Percentiles rank a stretch among this genome's conserved stretches.
Evolutionary conservation across 768 basidiomycete genomes (phyloP).

Genomic region (Clitopilus hobsonii): DNA sequence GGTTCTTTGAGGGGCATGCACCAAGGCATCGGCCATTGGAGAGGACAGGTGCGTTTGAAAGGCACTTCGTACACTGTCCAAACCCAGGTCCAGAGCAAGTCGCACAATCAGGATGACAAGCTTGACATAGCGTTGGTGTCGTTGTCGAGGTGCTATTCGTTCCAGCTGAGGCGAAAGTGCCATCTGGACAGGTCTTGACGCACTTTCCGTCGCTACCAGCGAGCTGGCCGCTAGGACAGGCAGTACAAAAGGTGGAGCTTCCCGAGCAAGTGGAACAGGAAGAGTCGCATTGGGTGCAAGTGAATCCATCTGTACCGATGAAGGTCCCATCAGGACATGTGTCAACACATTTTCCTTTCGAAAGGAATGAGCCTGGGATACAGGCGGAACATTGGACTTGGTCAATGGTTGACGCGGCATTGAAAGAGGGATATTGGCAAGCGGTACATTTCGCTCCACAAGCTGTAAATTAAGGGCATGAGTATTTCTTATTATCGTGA

Average conservation of each 20-base stretch:
- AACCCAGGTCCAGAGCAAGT: slow-evolving; percentile 78
- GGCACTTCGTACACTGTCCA: slow-evolving; percentile 75
- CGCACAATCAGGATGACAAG: slow-evolving; percentile 85
- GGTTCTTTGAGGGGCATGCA: slow-evolving; percentile 58
- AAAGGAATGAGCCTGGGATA: slow-evolving; percentile 72
- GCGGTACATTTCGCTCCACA: slow-evolving; percentile 80
- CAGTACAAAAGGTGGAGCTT: slow-evolving; percentile 64
- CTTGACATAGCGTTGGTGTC: slow-evolving; percentile 42
- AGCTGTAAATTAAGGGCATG: slow-evolving; percentile 33
- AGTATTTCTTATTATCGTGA: background rate
- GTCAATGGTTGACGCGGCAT: slow-evolving; percentile 53
- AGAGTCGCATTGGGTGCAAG: slow-evolving; percentile 68
- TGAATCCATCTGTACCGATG: slow-evolving; percentile 65
- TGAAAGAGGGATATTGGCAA: slow-evolving; percentile 68
- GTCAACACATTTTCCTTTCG: slow-evolving; percentile 61
- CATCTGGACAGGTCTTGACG: slow-evolving; percentile 68
- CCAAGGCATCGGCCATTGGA: slow-evolving; percentile 64
- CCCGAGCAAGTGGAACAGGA: slow-evolving; percentile 71
- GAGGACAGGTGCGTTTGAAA: slow-evolving; percentile 63
- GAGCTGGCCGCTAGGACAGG: slow-evolving; percentile 62
- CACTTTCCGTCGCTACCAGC: slow-evolving; percentile 68
- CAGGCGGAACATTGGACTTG: slow-evolving; percentile 75
- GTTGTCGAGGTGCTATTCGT: slow-evolving; percentile 4
- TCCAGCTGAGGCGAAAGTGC: slow-evolving; percentile 60
- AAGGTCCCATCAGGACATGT: slow-evolving; percentile 74